phyloP scores from a whole-genome alignment of 306 rosid species.

The Fagus sylvatica region DNA sequence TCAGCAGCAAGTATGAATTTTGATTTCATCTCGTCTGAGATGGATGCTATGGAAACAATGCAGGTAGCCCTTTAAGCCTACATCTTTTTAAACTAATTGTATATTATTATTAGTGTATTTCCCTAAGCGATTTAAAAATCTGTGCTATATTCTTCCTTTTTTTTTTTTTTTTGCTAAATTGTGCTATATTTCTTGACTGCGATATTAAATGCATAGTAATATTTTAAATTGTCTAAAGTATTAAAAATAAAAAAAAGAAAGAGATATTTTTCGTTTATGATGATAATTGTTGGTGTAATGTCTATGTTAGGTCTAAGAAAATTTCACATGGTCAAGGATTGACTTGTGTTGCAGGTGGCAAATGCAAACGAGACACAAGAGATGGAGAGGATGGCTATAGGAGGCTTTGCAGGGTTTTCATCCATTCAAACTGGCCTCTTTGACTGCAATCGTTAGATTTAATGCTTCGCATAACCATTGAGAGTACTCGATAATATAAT shows the following conservation, averaged over 20 bases:
- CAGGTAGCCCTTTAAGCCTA: constrained; percentile 33
- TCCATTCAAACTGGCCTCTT: constrained; percentile 28
- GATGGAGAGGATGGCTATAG: constrained; percentile 37
- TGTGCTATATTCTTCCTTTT: too few species aligned
- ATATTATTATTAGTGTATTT: too few species aligned
- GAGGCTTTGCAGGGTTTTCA: constrained; percentile 39
- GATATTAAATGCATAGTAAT: too few species aligned
- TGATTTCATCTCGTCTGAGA: constrained; percentile 37
- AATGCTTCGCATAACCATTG: not conserved
- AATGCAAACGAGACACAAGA: constrained; percentile 34
- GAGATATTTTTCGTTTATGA: too few species aligned
- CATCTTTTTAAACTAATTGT: too few species aligned
- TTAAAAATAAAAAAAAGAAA: too few species aligned
- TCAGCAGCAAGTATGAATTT: constrained; percentile 56
- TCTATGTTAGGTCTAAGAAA: not conserved
- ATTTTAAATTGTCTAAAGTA: too few species aligned
- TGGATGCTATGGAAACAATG: constrained; percentile 29
- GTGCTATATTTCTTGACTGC: too few species aligned
- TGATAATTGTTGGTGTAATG: too few species aligned
- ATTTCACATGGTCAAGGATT: not conserved
- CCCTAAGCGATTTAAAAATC: too few species aligned
- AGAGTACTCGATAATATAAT: not conserved
- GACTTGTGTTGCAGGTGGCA: constrained; percentile 35
- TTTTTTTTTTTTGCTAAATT: too few species aligned
- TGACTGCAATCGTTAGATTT: constrained; percentile 12